phyloP scores from a whole-genome alignment of 2,329 filamentous ascomycete species.

The Ascochyta lentis region DNA sequence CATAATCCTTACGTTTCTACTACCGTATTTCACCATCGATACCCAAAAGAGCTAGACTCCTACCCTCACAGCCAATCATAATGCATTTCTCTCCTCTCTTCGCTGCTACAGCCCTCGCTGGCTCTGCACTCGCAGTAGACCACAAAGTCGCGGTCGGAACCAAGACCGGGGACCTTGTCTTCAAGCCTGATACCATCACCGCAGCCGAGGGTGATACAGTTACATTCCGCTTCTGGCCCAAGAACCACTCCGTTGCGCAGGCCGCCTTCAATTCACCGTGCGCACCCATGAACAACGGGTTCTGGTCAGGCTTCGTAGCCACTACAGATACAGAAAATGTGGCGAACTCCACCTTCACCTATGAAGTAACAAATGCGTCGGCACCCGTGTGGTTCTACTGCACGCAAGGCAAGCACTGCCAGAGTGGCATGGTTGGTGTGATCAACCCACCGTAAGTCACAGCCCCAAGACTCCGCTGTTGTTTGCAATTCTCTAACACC shows the following conservation, averaged over 20 bases:
- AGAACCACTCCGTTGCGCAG: constrained; percentile 50
- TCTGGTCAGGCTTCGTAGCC: constrained; percentile 49
- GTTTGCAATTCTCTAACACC: constrained; percentile 18
- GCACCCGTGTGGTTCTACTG: constrained; percentile 52
- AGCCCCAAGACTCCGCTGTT: no score
- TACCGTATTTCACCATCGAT: constrained; percentile 7
- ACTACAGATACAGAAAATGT: constrained; percentile 31
- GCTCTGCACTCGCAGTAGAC: constrained; percentile 41
- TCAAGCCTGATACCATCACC: constrained; percentile 44
- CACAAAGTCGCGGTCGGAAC: constrained; percentile 44
- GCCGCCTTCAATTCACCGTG: constrained; percentile 45
- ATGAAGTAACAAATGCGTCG: constrained; percentile 45
- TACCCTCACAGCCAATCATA: constrained; percentile 37
- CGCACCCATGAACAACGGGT: constrained; percentile 40
- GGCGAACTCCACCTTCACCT: constrained; percentile 39
- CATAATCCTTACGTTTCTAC: constrained; percentile 28
- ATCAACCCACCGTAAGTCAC: constrained; percentile 48
- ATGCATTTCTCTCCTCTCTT: constrained; percentile 50
- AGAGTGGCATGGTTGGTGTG: constrained; percentile 50
- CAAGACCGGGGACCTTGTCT: constrained; percentile 35
- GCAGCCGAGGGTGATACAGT: constrained; percentile 48
- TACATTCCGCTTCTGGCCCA: constrained; percentile 49
- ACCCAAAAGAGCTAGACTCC: constrained; percentile 46
- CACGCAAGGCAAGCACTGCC: constrained; percentile 49
- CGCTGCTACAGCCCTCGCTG: constrained; percentile 39